Percentiles rank a stretch among this genome's conserved stretches.
Conservation (phyloP, 805 yeast species). For the Starmerella kuoi region DNA sequence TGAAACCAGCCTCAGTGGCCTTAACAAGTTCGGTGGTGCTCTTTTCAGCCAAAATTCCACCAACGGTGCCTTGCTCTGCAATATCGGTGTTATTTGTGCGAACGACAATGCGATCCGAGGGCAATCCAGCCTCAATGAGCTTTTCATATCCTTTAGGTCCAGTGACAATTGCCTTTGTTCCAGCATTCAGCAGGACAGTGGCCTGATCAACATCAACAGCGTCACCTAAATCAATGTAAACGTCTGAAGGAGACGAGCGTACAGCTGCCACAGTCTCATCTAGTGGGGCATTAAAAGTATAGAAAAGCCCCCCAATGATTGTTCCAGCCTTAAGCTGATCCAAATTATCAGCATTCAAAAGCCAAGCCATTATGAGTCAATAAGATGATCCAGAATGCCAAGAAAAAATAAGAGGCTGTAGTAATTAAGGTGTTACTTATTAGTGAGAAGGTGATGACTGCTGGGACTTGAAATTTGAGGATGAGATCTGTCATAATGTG, state of each 20-base stretch:
- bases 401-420: neutral
- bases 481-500: too few relatives aligned
- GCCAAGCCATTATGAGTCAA: conserved; percentile 14
- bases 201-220: conserved; percentile 31
- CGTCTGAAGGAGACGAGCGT: conserved; percentile 2
- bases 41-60: conserved; percentile 18
- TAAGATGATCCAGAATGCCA: neutral
- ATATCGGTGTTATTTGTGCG: conserved; percentile 10
- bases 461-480: too few relatives aligned
- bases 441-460: too few relatives aligned
- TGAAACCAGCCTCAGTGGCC: neutral
- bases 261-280: conserved; percentile 5
- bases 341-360: conserved; percentile 3
- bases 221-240: conserved; percentile 1
- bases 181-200: conserved; percentile 47
- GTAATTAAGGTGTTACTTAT: neutral
- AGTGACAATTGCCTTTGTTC: conserved; percentile 38
- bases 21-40: conserved; percentile 14
- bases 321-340: conserved; percentile 9
- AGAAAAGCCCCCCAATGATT: conserved; percentile 12
- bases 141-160: conserved; percentile 26
- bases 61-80: conserved; percentile 4
- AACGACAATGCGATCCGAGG: conserved; percentile 37
- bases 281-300: conserved; percentile 1
- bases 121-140: conserved; percentile 39